phyloP scores from a whole-genome alignment of 2,329 filamentous ascomycete species.

The Talaromyces amestolkiae region DNA sequence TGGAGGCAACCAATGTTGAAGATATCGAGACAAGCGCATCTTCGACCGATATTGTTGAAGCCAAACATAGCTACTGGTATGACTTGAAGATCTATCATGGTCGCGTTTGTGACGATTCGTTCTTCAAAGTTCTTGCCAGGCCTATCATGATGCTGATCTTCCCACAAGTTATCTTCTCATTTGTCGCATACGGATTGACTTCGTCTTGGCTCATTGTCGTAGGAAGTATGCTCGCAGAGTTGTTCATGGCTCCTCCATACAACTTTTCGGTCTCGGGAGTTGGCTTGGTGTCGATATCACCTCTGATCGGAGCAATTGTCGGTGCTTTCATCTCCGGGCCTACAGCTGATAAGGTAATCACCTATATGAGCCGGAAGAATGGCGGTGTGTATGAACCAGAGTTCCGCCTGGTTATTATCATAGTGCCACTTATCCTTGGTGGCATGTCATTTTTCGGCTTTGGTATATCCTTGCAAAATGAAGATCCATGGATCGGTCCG shows the following conservation, averaged over 20 bases:
- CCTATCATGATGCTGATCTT: slow-evolving; percentile 33
- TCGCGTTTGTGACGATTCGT: neutral
- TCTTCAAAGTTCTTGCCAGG: slow-evolving; percentile 27
- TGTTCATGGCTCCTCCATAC: slow-evolving; percentile 7
- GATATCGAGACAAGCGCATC: neutral
- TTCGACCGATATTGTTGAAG: neutral
- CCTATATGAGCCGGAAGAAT: neutral
- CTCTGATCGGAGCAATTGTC: neutral
- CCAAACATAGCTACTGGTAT: slow-evolving; percentile 2
- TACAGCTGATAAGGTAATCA: neutral
- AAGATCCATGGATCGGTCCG: slow-evolving; percentile 18
- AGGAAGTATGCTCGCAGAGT: neutral
- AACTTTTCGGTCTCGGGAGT: slow-evolving; percentile 6
- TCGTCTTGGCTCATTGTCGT: slow-evolving; percentile 1
- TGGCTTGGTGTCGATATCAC: neutral
- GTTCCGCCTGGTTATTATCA: slow-evolving; percentile 21
- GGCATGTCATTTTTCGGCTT: slow-evolving; percentile 26
- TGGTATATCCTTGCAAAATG: slow-evolving; percentile 21
- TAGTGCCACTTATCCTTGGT: slow-evolving; percentile 24
- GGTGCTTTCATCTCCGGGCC: neutral
- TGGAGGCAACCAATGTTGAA: neutral
- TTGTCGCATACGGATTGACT: slow-evolving; percentile 4
- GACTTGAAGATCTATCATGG: slow-evolving; percentile 22
- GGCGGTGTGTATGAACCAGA: slow-evolving; percentile 11
- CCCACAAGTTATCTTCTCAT: slow-evolving; percentile 5